These are phyloP conservation scores for Erythrophleum ivorense DNA, from an alignment of 331 rosid species.

Conservation along the genomic window DNA sequence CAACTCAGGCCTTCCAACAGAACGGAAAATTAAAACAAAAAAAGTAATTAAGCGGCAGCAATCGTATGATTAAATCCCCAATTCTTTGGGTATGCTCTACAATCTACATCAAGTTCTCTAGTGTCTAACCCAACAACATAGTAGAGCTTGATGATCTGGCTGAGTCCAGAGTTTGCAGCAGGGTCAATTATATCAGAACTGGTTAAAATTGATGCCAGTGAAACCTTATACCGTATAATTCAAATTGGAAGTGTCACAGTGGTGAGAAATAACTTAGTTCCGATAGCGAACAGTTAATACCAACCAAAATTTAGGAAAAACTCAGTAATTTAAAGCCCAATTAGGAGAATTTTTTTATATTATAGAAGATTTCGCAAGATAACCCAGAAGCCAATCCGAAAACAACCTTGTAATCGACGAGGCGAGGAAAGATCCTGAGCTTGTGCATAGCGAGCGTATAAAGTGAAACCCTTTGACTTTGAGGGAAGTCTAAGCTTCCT, in stretches of 20 bases:
- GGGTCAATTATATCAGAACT: not conserved
- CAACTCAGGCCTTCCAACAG: constrained; percentile 19
- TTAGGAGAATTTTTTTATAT: not conserved
- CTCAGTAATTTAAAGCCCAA: not conserved
- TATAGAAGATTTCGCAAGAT: not conserved
- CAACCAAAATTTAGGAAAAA: not conserved
- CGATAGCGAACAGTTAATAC: not conserved
- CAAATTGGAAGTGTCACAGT: not conserved
- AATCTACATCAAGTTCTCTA: not conserved
- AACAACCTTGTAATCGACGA: constrained; percentile 76
- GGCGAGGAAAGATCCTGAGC: constrained; percentile 72
- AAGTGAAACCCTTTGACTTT: constrained; percentile 56
- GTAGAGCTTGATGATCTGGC: not conserved
- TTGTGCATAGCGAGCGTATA: constrained; percentile 78
- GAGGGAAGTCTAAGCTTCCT: constrained; percentile 42
- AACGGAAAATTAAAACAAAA: not conserved
- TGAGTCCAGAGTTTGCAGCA: not conserved
- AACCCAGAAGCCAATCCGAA: not conserved
- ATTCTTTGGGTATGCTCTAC: not conserved
- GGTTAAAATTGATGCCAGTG: not conserved
- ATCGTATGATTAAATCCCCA: not conserved
- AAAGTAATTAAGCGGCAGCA: not conserved
- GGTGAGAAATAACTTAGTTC: not conserved
- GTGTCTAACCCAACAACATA: not conserved
- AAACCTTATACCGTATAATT: not conserved